A percentile compares a stretch with the other conserved stretches of the same genome.
phyloP scores from a whole-genome alignment of 176 grass and related monocot genomes.

The Rhipidocladum racemiflorum region DNA sequence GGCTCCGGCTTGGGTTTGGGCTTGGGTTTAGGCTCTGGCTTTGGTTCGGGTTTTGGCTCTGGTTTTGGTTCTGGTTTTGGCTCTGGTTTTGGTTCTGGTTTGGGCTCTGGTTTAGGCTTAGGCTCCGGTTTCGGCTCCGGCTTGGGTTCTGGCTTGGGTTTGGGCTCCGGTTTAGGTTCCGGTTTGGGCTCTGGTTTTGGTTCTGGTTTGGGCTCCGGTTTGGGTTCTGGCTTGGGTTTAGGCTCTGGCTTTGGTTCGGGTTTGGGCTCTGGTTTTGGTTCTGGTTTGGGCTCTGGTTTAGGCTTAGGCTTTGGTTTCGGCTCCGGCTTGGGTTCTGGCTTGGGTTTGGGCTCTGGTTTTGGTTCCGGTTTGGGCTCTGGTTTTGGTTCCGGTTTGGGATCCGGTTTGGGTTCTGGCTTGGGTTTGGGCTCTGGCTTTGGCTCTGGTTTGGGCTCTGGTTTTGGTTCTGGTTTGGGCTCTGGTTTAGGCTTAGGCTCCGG shows the following conservation, averaged over 20 bases:
- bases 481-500: fast-evolving
- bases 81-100: not conserved
- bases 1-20: fast-evolving
- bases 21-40: fast-evolving
- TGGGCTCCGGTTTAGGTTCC: fast-evolving
- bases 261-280: fast-evolving
- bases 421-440: not conserved
- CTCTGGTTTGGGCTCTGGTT: not conserved
- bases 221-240: fast-evolving
- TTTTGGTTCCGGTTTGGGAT: fast-evolving
- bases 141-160: not conserved
- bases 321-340: not conserved
- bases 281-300: not conserved
- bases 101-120: fast-evolving
- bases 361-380: not conserved
- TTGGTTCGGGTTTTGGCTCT: fast-evolving
- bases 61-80: not conserved
- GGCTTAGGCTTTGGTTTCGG: not conserved
- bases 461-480: not conserved
- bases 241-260: not conserved
- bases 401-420: fast-evolving
- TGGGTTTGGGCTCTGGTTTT: not conserved
- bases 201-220: fast-evolving
- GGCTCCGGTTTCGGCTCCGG: not conserved
- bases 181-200: fast-evolving